phyloP scores from a whole-genome alignment of 1,284 basidiomycete genomes.

The Porogramme epimiltina region DNA sequence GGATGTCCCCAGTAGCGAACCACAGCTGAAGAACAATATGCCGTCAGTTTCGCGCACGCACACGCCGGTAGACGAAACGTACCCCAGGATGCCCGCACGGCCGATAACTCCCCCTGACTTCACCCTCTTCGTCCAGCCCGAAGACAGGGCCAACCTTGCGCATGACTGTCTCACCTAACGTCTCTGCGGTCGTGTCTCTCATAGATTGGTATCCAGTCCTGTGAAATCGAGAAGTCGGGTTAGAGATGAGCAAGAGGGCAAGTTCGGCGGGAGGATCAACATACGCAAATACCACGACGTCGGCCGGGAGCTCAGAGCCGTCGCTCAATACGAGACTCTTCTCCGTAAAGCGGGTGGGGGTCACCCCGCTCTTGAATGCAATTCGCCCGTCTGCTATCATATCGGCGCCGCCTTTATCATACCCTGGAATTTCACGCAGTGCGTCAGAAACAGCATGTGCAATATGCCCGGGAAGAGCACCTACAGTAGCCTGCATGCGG shows the following conservation, averaged over 20 bases:
- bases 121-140: too few relatives aligned
- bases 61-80: too few relatives aligned
- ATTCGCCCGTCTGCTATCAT: conserved; percentile 43
- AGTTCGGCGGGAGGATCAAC: conserved; percentile 17
- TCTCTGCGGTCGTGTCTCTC: too few relatives aligned
- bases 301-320: conserved; percentile 43
- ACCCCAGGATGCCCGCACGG: too few relatives aligned
- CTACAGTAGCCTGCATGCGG: conserved; percentile 17
- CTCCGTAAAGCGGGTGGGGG: conserved; percentile 37
- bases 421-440: conserved; percentile 14
- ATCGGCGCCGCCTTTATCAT: conserved; percentile 32
- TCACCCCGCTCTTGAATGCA: conserved; percentile 41
- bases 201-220: too few relatives aligned
- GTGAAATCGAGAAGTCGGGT: neutral
- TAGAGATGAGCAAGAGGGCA: too few relatives aligned
- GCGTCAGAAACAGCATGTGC: neutral
- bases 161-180: too few relatives aligned
- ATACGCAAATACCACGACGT: conserved; percentile 45
- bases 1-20: too few relatives aligned
- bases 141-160: too few relatives aligned
- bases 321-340: conserved; percentile 42
- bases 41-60: too few relatives aligned
- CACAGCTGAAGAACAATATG: too few relatives aligned
- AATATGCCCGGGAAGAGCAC: neutral
- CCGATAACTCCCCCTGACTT: too few relatives aligned